Evolutionary conservation across 352 stramenopile species (phyloP).

Genomic region (Phytophthora sojae): DNA sequence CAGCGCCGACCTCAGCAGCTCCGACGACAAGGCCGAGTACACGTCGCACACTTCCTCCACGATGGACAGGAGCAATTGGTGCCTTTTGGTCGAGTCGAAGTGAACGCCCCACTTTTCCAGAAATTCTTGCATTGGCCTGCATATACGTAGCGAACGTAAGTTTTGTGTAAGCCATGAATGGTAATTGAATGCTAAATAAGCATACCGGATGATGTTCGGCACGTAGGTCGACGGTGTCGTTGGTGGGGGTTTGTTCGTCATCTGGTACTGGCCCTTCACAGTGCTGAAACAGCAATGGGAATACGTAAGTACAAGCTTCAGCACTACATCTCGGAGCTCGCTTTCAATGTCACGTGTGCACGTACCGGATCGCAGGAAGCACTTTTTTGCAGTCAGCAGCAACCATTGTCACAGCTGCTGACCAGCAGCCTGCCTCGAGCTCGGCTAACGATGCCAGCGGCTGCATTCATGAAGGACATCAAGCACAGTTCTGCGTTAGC

Average conservation of each 20-base stretch:
- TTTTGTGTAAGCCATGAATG: background rate
- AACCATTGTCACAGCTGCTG: constrained; percentile 60
- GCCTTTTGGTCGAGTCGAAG: constrained; percentile 48
- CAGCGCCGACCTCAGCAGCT: constrained; percentile 78
- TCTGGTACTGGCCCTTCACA: constrained; percentile 91
- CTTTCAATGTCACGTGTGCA: background rate
- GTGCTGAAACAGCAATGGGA: constrained; percentile 44
- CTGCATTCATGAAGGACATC: constrained; percentile 27
- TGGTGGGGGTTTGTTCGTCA: constrained; percentile 88
- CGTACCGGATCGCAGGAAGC: constrained; percentile 79
- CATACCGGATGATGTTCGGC: constrained; percentile 73
- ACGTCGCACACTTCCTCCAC: constrained; percentile 63
- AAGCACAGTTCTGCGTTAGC: background rate
- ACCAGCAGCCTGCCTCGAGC: constrained; percentile 75
- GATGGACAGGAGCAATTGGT: constrained; percentile 63
- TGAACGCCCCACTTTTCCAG: constrained; percentile 76
- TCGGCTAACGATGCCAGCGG: constrained; percentile 44
- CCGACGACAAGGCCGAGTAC: constrained; percentile 72
- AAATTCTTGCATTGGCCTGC: constrained; percentile 74
- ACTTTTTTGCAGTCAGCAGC: constrained; percentile 89
- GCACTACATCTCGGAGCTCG: background rate
- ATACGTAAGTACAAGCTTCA: background rate
- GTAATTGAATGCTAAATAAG: background rate
- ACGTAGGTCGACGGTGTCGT: constrained; percentile 79
- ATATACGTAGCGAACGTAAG: constrained; percentile 10